Evolutionary conservation across 768 basidiomycete genomes (phyloP).

Genomic region (Amylocystis lapponica): DNA sequence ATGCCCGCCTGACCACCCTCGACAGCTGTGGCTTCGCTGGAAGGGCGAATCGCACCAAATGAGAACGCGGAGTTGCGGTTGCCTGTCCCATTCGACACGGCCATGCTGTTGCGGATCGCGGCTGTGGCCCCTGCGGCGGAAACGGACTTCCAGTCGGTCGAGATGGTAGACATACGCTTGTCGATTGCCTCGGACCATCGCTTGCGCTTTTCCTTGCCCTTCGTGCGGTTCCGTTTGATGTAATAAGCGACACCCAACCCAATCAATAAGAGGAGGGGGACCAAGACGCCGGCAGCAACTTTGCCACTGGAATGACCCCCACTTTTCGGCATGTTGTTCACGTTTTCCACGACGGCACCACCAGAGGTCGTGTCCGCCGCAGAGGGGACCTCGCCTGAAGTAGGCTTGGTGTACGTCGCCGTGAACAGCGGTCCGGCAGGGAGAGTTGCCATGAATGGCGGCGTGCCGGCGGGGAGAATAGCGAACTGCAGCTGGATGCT

Average conservation of each 20-base stretch:
- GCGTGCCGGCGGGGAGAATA: conserved; percentile 46
- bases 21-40: conserved; percentile 35
- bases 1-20: conserved; percentile 41
- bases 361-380: conserved; percentile 38
- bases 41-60: conserved; percentile 48
- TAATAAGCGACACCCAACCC: conserved; percentile 38
- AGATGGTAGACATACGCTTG: conserved; percentile 80
- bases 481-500: conserved; percentile 48
- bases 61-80: conserved; percentile 43
- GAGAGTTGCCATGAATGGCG: conserved; percentile 45
- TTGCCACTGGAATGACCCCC: conserved; percentile 44
- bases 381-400: conserved; percentile 33
- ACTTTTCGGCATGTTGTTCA: conserved; percentile 28
- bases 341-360: conserved; percentile 34
- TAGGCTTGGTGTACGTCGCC: conserved; percentile 48
- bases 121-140: conserved; percentile 64
- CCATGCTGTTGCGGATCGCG: conserved; percentile 68
- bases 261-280: conserved; percentile 57
- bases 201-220: conserved; percentile 44
- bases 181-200: conserved; percentile 65
- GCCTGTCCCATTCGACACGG: conserved; percentile 33
- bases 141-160: conserved; percentile 71
- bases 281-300: conserved; percentile 58
- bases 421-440: conserved; percentile 68
- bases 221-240: conserved; percentile 48